Evolutionary conservation across 495 filamentous ascomycete species (phyloP), one percentile per base, ranked within the genome.

Genomic region (Xylaria bambusicola): DNA sequence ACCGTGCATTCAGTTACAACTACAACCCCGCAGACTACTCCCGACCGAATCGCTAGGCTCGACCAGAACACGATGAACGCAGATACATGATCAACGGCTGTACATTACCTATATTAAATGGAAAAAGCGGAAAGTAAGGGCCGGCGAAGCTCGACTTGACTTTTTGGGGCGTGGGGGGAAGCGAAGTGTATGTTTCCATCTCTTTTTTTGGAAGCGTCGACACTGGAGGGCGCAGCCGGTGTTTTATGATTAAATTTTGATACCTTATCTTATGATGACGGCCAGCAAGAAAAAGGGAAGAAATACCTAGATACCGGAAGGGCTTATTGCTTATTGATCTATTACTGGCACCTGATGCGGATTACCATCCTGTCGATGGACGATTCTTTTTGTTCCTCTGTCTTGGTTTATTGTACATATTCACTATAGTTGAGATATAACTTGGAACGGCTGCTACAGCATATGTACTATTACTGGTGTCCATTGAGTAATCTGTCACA

Each of bases 11-110:
- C 1, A 60, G 65, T n/a, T 69, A 71, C 2, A 66, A 66, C 1
- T 80, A 80, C 52, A 80, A 78, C 52, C 76, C 77, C 7, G 71
- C 74, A 1, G 75, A 80, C 56, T 80, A 77, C 21, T 74, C 70
- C 9, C 71, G 71, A 52, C 41, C 62, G 4, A 51, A 61, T 21
- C 65, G 58, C 2, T 50, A 49, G 52, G 46, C n/a, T n/a, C n/a
- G n/a, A n/a, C n/a, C n/a, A n/a, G n/a, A n/a, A 2, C 18, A n/a
- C 17, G 15, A 18, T 35, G 29, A 26, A 13, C 4, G 29, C n/a
- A 4, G 20, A 21, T 48, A 29, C 24, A 38, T n/a, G 20, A 56
- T 35, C 27, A 24, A 54, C 31, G 17, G 26, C 35, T 54, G 52
- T 54, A 41, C 9, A 40, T 24, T 53, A 41, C 15, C 5, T 10